Percentiles rank a stretch among this genome's conserved stretches.
These are phyloP conservation scores for Tuber brumale DNA, from an alignment of 495 filamentous ascomycete species.

Conservation along the genomic window DNA sequence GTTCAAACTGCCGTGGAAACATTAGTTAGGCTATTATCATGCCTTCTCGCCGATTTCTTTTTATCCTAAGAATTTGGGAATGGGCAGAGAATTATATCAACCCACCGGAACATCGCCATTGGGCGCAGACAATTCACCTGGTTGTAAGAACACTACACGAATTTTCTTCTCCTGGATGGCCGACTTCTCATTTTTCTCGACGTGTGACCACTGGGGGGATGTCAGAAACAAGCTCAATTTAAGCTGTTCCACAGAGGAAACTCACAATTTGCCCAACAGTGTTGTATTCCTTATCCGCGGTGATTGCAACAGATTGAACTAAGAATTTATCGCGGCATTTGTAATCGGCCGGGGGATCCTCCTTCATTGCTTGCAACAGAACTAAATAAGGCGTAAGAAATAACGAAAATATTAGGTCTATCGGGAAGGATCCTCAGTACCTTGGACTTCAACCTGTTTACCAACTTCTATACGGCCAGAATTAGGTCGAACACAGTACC, in stretches of 20 bases:
- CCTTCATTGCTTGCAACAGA: slow-evolving; percentile 93
- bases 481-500: slow-evolving; percentile 97
- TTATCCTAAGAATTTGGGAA: slow-evolving; percentile 9
- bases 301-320: slow-evolving; percentile 85
- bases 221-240: slow-evolving; percentile 21
- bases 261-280: slow-evolving; percentile 75
- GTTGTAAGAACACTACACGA: slow-evolving; percentile 69
- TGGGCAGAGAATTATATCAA: slow-evolving; percentile 17
- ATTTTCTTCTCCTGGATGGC: slow-evolving; percentile 90
- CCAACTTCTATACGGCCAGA: slow-evolving; percentile 89
- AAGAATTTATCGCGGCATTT: slow-evolving; percentile 97
- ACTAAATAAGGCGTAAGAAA: slow-evolving; percentile 50
- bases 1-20: background rate
- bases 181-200: slow-evolving; percentile 69
- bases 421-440: slow-evolving; percentile 47
- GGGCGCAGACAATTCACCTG: slow-evolving; percentile 50
- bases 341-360: slow-evolving; percentile 75
- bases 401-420: slow-evolving; percentile 31
- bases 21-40: slow-evolving; percentile 21
- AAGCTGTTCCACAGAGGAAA: slow-evolving; percentile 32
- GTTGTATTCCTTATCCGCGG: slow-evolving; percentile 70
- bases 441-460: slow-evolving; percentile 82
- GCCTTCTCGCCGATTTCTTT: slow-evolving; percentile 9
- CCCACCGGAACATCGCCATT: slow-evolving; percentile 43
- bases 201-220: slow-evolving; percentile 59